Base-by-base conservation (phyloP, 331 rosid genomes). In the Phaseolus coccineus region DNA sequence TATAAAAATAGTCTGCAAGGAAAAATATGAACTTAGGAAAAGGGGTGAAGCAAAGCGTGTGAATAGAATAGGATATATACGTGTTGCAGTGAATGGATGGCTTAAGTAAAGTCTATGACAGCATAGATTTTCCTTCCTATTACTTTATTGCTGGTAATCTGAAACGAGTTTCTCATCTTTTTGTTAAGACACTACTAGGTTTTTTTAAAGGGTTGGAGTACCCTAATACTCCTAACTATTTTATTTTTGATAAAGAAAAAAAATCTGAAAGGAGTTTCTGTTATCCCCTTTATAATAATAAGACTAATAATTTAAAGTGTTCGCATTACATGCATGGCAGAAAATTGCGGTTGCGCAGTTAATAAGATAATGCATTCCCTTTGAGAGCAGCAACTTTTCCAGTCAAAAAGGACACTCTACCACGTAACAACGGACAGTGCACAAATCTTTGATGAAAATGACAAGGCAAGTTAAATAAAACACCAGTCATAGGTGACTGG, bases 391-490 rank as follows among this genome's bases (percentile, higher is more conserved):
- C 27, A 80, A 44, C 75, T 55, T 71, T 71, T 62, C 12, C 7
- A 19, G 85, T 77, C 82, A 53, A 71, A 53, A 77, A 82, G 53
- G 67, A 10, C 52, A 76, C 50, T 69, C 69, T 53, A 31, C 46
- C 55, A 52, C 19, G 22, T 44, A 58, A 50, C 25, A 47, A 37
- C 22, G 39, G 62, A 40, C 39, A 71, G 33, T 35, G 16, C 39
- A n/a, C 53, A 59, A 68, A 59, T 65, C 69, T 56, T 58, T 1
- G 14, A 65, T 25, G 83, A 72, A 65, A 73, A 58, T 46, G 83
- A 73, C 50, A 7, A 12, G 44, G 52, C 79, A 77, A 64, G 46
- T n/a, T 39, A 3, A 40, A 61, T 66, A 24, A 31, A 74, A 46
- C 69, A 42, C 13, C 52, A 9, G 16, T 42, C 35, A 12, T 19